Base-by-base conservation (phyloP, 805 yeast species). In the Wickerhamomyces strasburgensis region DNA sequence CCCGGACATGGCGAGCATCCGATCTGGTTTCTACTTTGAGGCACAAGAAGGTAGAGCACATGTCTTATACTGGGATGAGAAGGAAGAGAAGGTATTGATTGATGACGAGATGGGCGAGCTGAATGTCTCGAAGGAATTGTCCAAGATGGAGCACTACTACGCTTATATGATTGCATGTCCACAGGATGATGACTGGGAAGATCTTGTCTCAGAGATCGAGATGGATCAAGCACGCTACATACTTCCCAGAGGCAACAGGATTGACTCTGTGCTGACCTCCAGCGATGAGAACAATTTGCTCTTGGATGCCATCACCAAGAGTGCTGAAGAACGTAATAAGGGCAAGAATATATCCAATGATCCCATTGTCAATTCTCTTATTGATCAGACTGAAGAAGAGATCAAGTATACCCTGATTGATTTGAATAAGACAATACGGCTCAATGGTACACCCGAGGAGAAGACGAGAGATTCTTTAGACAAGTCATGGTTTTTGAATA, bases 381-480 rank as follows among this genome's bases (percentile, higher is more conserved):
- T 56, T 5, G 65, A 60, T 38, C 61, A 61, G 25, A 32, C 42
- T 14, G 43, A 50, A 1, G 61, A 61, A 3, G 72, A 67, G 40
- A 49, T 76, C 29, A 51, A 49, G 8, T 72, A 70, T 41, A 64
- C 74, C 1, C 47, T 57, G 4, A 58, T 76, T 5, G 68, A 74
- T 36, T 55, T 65, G 35, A 65, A 64, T 27, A 45, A 52, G n/a
- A 58, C 67, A 0, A 54, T 65, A 30, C 54, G 68, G 11, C 60
- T 61, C 0, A 59, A 62, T 11, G 57, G 64, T 4, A 51, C 58
- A 1, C 59, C 65, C 0, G 58, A 60, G 4, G 67, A 69, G 33
- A 55, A 67, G 17, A 80, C 84, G 19, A 51, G 58, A 6, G 76
- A 74, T 40, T 72, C 70, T 13, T 42, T 74, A 14, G 90, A 84